Evolutionary conservation across 441 rosid species (phyloP).

Genomic region (Gossypium gossypioides): DNA sequence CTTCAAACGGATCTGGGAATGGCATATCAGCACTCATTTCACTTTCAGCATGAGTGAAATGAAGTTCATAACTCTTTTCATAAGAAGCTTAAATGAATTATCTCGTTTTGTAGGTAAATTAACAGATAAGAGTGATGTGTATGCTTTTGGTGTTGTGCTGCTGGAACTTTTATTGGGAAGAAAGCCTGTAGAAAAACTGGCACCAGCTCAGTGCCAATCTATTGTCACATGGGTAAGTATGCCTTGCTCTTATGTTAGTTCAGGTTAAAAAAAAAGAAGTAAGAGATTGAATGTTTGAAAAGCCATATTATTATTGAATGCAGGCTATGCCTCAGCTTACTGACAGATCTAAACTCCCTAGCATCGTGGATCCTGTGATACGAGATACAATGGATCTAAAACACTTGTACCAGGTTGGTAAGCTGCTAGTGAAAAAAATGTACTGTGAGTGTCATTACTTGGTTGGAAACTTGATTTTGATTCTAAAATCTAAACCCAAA

Average conservation of each 20-base stretch:
- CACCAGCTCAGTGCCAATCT: constrained; percentile 74
- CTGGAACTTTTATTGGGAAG: constrained; percentile 82
- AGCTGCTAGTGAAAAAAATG: background rate
- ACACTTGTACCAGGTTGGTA: constrained; percentile 78
- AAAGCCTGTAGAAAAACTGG: constrained; percentile 74
- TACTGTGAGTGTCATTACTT: background rate
- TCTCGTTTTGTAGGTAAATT: constrained; percentile 45
- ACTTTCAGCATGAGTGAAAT: background rate
- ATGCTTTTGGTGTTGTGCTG: constrained; percentile 87
- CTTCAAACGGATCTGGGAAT: background rate
- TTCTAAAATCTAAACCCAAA: background rate
- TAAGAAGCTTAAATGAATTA: background rate
- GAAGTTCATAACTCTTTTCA: background rate
- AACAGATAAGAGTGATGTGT: constrained; percentile 93
- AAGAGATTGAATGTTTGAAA: background rate
- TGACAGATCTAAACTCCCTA: constrained; percentile 78
- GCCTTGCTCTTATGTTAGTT: background rate
- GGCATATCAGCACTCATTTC: background rate
- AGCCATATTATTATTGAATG: constrained; percentile 14
- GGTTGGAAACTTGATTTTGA: background rate
- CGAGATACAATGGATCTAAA: constrained; percentile 70
- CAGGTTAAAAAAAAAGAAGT: background rate
- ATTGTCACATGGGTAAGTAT: constrained; percentile 94
- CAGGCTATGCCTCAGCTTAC: constrained; percentile 99
- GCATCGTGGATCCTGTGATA: constrained; percentile 74